Evolutionary conservation across 352 stramenopile species (phyloP).

Genomic region (Pythium periplocum): DNA sequence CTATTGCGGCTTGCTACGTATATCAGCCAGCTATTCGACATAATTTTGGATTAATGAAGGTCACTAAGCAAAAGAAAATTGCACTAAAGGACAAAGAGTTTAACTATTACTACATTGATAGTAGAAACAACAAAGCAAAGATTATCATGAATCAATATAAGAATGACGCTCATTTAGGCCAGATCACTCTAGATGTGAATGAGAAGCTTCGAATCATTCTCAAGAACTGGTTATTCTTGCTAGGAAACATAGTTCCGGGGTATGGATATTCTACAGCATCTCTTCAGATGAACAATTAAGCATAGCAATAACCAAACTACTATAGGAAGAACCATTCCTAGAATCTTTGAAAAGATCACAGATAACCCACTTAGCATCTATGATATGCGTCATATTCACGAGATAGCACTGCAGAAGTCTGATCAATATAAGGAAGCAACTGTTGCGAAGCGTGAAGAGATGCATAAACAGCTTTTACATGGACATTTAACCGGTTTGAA

Average conservation of each 20-base stretch:
- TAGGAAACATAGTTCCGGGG: conserved; percentile 3
- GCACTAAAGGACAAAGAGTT: conserved; percentile 8
- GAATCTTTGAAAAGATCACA: conserved; percentile 9
- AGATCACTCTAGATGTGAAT: conserved; percentile 7
- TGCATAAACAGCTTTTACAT: conserved; percentile 7
- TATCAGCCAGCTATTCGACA: conserved; percentile 8
- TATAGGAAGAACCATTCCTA: conserved; percentile 8
- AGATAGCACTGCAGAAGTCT: conserved; percentile 5
- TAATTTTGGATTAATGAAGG: conserved; percentile 8
- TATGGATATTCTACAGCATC: conserved; percentile 8
- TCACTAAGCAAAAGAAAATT: conserved; percentile 7
- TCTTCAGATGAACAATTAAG: conserved; percentile 9
- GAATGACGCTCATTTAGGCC: conserved; percentile 6
- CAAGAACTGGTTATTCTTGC: conserved; percentile 9
- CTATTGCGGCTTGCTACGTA: conserved; percentile 5
- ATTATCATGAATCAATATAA: conserved; percentile 10
- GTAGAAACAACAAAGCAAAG: conserved; percentile 7
- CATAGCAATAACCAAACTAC: conserved; percentile 12
- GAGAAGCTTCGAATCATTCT: conserved; percentile 8
- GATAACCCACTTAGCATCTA: conserved; percentile 7
- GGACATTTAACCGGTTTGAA: conserved; percentile 7
- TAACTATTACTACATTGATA: conserved; percentile 9
- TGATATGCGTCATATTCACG: conserved; percentile 7
- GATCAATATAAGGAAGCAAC: conserved; percentile 8
- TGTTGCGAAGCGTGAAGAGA: conserved; percentile 5